Evolutionary conservation across 352 stramenopile genomes (phyloP).

Genomic region (Phytopythium mirpurense): DNA sequence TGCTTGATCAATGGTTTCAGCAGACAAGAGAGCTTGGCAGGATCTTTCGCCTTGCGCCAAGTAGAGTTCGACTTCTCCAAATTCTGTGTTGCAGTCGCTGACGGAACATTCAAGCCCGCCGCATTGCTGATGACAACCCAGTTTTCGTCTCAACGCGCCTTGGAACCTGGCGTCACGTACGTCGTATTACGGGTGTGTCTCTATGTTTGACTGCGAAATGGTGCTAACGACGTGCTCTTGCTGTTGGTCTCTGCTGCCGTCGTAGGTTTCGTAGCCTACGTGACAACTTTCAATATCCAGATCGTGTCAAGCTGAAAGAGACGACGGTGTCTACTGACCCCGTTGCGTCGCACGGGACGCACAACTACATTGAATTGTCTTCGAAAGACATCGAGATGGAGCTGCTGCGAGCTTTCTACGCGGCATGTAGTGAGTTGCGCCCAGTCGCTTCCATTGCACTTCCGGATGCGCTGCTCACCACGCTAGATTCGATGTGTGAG

Average conservation of each 20-base stretch:
- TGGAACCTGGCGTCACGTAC: conserved; percentile 39
- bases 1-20: conserved; percentile 1
- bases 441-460: not conserved
- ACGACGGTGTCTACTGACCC: conserved; percentile 14
- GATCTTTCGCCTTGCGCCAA: conserved; percentile 32
- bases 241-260: not conserved
- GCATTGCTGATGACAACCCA: conserved; percentile 40
- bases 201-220: not conserved
- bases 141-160: conserved; percentile 28
- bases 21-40: conserved; percentile 2
- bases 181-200: conserved; percentile 1
- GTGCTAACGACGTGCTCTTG: not conserved
- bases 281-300: conserved; percentile 54
- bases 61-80: conserved; percentile 62
- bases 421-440: conserved; percentile 12
- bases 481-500: not conserved
- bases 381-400: conserved; percentile 34
- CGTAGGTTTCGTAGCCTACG: conserved; percentile 42
- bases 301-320: conserved; percentile 48
- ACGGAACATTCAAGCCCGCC: conserved; percentile 42
- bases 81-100: conserved; percentile 35
- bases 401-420: conserved; percentile 21
- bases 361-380: conserved; percentile 39
- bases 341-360: conserved; percentile 13
- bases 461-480: not conserved